phyloP scores from a whole-genome alignment of 352 stramenopile genomes.

The Halophytophthora batemanensis region DNA sequence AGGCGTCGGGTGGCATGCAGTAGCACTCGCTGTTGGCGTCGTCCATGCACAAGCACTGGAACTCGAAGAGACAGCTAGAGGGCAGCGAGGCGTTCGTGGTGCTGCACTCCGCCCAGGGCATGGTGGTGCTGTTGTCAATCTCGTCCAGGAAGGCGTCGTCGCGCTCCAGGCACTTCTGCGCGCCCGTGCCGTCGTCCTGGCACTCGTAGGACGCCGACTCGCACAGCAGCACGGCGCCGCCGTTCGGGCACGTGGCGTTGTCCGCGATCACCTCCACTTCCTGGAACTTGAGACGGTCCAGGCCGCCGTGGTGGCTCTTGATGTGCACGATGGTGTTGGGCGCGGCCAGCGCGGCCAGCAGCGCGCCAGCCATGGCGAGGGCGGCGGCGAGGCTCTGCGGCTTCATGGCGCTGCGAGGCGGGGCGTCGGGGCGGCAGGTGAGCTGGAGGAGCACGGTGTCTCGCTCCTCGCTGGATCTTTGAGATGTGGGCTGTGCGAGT shows the following conservation, averaged over 20 bases:
- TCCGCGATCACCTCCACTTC: conserved; percentile 40
- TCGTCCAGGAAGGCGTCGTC: conserved; percentile 40
- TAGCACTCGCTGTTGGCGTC: conserved; percentile 40
- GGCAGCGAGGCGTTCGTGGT: conserved; percentile 25
- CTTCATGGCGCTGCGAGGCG: no score
- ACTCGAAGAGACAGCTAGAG: conserved; percentile 50
- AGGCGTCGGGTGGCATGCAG: conserved; percentile 46
- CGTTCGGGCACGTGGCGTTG: conserved; percentile 42
- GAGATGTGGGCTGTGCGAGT: no score
- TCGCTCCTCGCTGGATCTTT: no score
- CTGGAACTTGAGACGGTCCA: conserved; percentile 56
- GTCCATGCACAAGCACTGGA: conserved; percentile 45
- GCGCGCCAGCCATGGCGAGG: no score
- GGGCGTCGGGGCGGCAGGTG: no score
- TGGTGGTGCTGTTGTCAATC: conserved; percentile 33
- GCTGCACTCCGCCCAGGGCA: conserved; percentile 40
- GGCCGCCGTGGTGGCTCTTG: conserved; percentile 17
- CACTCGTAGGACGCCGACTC: conserved; percentile 37
- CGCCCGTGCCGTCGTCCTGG: conserved; percentile 33
- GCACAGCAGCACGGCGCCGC: conserved; percentile 41
- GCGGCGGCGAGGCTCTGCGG: no score
- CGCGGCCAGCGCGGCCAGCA: no score
- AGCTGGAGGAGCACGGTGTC: no score
- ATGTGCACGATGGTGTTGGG: no score
- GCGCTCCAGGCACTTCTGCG: conserved; percentile 33